Percentiles rank a stretch among this genome's conserved stretches.
Evolutionary conservation across 2,329 filamentous ascomycete species (phyloP).

Genomic region (Bertia moriformis): DNA sequence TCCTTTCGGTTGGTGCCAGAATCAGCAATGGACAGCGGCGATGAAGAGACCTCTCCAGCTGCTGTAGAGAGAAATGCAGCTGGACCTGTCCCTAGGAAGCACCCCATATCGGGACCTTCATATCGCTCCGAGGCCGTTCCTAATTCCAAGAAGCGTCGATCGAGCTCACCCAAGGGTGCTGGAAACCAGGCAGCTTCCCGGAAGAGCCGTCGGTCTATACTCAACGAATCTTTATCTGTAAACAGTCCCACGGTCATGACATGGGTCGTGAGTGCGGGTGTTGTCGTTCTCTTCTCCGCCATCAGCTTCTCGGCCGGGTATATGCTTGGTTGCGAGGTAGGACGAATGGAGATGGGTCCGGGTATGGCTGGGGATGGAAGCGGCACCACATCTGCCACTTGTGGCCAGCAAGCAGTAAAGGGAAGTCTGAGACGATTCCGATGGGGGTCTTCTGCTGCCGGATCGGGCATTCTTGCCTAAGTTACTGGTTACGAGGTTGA

Average conservation of each 20-base stretch:
- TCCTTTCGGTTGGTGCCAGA: conserved; percentile 44
- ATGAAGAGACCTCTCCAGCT: conserved; percentile 6
- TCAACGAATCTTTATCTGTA: conserved; percentile 13
- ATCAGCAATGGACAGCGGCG: conserved; percentile 29
- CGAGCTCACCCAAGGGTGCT: neutral
- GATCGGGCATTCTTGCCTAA: conserved; percentile 19
- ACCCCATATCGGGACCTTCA: neutral
- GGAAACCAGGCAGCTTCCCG: neutral
- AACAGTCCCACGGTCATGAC: conserved; percentile 47
- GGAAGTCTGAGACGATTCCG: conserved; percentile 23
- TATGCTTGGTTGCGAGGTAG: conserved; percentile 42
- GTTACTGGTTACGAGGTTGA: neutral
- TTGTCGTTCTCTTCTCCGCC: conserved; percentile 48
- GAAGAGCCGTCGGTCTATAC: conserved; percentile 5
- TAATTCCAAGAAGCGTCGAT: neutral
- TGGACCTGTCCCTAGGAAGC: neutral
- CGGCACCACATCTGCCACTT: conserved; percentile 16
- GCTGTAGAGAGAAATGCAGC: too few species aligned
- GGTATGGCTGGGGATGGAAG: conserved; percentile 7
- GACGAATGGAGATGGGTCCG: conserved; percentile 28
- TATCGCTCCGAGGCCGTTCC: neutral
- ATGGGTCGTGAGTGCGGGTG: conserved; percentile 51
- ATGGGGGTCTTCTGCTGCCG: conserved; percentile 20
- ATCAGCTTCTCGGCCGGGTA: conserved; percentile 53
- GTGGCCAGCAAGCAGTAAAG: conserved; percentile 26